phyloP scores from a whole-genome alignment of 768 basidiomycete genomes.

The Pleurotus pulmonarius region DNA sequence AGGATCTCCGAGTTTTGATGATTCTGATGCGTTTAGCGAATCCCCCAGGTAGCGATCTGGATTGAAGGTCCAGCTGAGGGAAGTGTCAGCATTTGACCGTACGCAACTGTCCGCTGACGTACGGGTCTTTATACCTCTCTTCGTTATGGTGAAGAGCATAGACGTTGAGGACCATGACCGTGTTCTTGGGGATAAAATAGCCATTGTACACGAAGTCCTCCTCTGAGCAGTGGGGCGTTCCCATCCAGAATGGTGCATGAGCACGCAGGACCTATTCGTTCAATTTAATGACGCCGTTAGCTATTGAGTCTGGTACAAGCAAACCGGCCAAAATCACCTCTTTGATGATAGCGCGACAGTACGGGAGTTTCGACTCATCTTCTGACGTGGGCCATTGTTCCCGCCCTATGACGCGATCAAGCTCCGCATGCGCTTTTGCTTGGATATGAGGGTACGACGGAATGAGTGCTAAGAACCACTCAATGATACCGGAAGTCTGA shows the following conservation, averaged over 20 bases:
- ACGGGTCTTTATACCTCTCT: conserved; percentile 24
- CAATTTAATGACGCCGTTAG: neutral
- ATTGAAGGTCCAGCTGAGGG: conserved; percentile 20
- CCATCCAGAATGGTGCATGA: conserved; percentile 13
- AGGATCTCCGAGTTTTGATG: conserved; percentile 23
- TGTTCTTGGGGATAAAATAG: conserved; percentile 18
- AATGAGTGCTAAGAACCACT: conserved; percentile 22
- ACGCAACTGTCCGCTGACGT: neutral
- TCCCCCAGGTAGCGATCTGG: conserved; percentile 33
- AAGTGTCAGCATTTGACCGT: neutral
- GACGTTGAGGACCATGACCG: conserved; percentile 19
- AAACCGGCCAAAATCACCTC: conserved; percentile 12
- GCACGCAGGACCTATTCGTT: conserved; percentile 7
- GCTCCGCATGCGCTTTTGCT: conserved; percentile 13
- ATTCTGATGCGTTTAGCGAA: conserved; percentile 22
- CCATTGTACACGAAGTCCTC: conserved; percentile 21
- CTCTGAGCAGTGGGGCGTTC: conserved; percentile 14
- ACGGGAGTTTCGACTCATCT: conserved; percentile 20
- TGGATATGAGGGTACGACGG: conserved; percentile 15
- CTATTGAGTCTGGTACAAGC: neutral
- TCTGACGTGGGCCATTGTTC: conserved; percentile 18
- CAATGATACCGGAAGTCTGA: conserved; percentile 16
- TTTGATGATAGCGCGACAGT: conserved; percentile 19
- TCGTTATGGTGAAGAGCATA: conserved; percentile 18
- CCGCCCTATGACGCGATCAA: conserved; percentile 17